Conservation (phyloP, 352 stramenopile species). For the Peronosclerospora sorghi region DNA sequence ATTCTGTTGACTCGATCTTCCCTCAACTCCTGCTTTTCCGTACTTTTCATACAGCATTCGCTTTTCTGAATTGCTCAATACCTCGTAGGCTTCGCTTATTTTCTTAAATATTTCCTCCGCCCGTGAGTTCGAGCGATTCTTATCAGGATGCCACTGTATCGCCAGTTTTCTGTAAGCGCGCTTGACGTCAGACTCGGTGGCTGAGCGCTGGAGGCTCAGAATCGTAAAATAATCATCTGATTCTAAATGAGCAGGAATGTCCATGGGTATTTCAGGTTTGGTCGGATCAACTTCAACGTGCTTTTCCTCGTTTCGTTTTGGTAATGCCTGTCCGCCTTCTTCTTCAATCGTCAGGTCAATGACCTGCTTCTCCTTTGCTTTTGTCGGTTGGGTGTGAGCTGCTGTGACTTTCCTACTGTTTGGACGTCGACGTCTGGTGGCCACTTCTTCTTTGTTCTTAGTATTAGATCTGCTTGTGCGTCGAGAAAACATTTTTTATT, state of each 20-base stretch:
- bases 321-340: conserved; percentile 3
- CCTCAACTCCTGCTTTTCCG: conserved; percentile 24
- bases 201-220: conserved; percentile 29
- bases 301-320: not conserved
- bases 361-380: conserved; percentile 1
- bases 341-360: conserved; percentile 15
- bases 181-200: conserved; percentile 45
- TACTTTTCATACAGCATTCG: conserved; percentile 40
- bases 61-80: conserved; percentile 69
- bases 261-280: not conserved
- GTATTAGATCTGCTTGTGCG: too few relatives aligned
- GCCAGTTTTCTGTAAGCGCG: conserved; percentile 56
- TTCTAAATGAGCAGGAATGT: conserved; percentile 31
- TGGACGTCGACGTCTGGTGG: conserved; percentile 3
- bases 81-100: conserved; percentile 84
- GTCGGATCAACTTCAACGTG: not conserved
- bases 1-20: not conserved
- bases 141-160: conserved; percentile 90
- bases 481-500: too few relatives aligned
- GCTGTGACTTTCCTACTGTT: conserved; percentile 1
- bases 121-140: conserved; percentile 72
- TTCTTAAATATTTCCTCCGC: conserved; percentile 87
- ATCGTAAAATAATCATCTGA: conserved; percentile 71
- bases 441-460: not conserved
- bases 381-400: not conserved